Percentiles rank a stretch among this genome's conserved stretches.
These are phyloP conservation scores for Fusarium sp. DNA, from an alignment of 2,329 filamentous ascomycete genomes.

Conservation along the genomic window DNA sequence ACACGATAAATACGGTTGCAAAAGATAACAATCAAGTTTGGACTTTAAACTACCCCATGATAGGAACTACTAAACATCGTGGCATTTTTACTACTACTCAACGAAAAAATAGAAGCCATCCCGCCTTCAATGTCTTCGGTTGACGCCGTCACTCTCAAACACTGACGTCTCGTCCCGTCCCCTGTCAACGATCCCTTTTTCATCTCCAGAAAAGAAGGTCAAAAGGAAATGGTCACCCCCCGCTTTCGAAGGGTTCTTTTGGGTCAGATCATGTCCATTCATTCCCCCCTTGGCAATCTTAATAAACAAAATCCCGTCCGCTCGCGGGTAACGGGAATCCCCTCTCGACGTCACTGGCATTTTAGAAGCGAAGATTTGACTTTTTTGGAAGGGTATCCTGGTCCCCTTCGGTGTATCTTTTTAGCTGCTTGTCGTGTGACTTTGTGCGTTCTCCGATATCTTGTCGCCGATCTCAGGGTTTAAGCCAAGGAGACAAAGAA, in stretches of 20 bases:
- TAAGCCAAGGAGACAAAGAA: not conserved
- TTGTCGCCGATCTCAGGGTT: not conserved
- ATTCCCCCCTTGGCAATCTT: constrained; percentile 30
- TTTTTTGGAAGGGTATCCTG: not conserved
- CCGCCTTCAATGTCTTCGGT: not conserved
- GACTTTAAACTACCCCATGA: not conserved
- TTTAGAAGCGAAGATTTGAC: not conserved
- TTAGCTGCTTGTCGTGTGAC: constrained; percentile 17
- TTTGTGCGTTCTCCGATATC: not conserved
- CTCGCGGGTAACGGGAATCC: not conserved
- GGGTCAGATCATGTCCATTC: constrained; percentile 30
- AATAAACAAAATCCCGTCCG: not conserved
- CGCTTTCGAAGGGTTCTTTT: constrained; percentile 11
- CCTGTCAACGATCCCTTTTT: constrained; percentile 8
- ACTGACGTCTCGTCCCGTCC: constrained; percentile 16
- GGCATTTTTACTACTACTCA: not conserved
- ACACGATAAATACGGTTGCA: not conserved
- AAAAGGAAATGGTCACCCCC: constrained; percentile 20
- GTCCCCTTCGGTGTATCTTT: not conserved
- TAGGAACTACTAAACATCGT: not conserved
- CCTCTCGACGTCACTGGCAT: constrained; percentile 21
- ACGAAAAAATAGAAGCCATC: not conserved
- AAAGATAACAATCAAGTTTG: not conserved
- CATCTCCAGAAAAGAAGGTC: constrained; percentile 16
- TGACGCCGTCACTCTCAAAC: constrained; percentile 9